phyloP scores from a whole-genome alignment of 2,329 filamentous ascomycete species.

The Byssothecium circinans region DNA sequence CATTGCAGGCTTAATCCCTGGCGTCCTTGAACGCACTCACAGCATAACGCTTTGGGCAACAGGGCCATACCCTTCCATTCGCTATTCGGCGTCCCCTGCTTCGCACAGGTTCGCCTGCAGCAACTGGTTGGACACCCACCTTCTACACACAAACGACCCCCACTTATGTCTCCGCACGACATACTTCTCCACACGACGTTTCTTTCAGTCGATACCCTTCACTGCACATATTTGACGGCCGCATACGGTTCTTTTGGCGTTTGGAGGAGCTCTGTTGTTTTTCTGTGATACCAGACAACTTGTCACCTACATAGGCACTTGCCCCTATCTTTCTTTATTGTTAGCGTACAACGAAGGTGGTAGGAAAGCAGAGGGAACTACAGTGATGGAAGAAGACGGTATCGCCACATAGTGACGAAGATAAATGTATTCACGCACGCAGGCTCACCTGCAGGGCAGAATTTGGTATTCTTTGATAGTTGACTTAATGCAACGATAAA shows the following conservation, averaged over 20 bases:
- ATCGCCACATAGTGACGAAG: not conserved
- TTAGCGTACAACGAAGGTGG: not conserved
- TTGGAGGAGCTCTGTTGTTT: conserved; percentile 25
- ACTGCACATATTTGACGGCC: conserved; percentile 33
- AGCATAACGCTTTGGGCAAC: not conserved
- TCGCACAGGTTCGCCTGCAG: not conserved
- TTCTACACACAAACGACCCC: conserved; percentile 1
- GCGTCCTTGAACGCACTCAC: not conserved
- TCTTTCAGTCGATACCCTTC: conserved; percentile 15
- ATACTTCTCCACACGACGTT: conserved; percentile 6
- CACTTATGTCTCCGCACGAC: conserved; percentile 17
- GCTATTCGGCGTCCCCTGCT: not conserved
- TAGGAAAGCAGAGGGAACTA: not conserved
- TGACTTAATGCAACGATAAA: conserved; percentile 2
- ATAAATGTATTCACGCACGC: conserved; percentile 10
- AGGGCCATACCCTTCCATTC: not conserved
- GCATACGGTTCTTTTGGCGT: conserved; percentile 31
- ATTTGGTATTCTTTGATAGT: conserved; percentile 1
- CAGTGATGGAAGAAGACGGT: not conserved
- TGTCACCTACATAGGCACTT: conserved; percentile 38
- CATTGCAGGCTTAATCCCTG: not conserved
- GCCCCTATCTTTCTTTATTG: conserved; percentile 14
- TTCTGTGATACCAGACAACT: conserved; percentile 44
- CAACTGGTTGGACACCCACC: not conserved
- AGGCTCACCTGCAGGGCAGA: not conserved